Percentiles rank a stretch among this genome's conserved stretches.
Evolutionary conservation across 805 yeast genomes (phyloP).

Genomic region (Wickerhamomyces subpelliculosus): DNA sequence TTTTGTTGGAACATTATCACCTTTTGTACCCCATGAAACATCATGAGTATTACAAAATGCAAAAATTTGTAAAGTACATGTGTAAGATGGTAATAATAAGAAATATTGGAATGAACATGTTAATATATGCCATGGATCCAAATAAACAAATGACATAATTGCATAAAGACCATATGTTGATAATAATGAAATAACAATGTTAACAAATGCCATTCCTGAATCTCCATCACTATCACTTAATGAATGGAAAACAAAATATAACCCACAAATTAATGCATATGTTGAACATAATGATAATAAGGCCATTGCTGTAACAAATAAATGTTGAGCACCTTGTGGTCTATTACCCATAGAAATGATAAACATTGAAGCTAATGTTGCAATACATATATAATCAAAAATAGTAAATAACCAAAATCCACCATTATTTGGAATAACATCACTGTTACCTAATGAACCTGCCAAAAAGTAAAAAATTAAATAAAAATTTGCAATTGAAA

Average conservation of each 20-base stretch:
- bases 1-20: slow-evolving; percentile 69
- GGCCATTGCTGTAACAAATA: slow-evolving; percentile 68
- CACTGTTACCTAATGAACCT: slow-evolving; percentile 60
- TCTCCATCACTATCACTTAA: slow-evolving; percentile 28
- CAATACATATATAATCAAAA: slow-evolving; percentile 77
- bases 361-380: slow-evolving; percentile 81
- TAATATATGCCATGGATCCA: slow-evolving; percentile 95
- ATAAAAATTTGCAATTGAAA: slow-evolving; percentile 87
- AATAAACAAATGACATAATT: slow-evolving; percentile 72
- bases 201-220: slow-evolving; percentile 49
- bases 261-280: slow-evolving; percentile 76
- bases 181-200: slow-evolving; percentile 74
- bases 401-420: slow-evolving; percentile 81
- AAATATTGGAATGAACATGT: slow-evolving; percentile 87
- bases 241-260: slow-evolving; percentile 65
- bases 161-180: slow-evolving; percentile 91
- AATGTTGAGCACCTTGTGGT: slow-evolving; percentile 88
- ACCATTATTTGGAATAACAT: slow-evolving; percentile 52
- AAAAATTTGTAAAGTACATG: slow-evolving; percentile 88
- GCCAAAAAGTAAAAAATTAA: slow-evolving; percentile 89
- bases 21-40: slow-evolving; percentile 99
- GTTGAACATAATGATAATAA: slow-evolving; percentile 71
- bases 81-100: slow-evolving; percentile 82
- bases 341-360: slow-evolving; percentile 94
- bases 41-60: slow-evolving; percentile 98